phyloP scores from a whole-genome alignment of 768 basidiomycete species.

The Panaeolus papilionaceus region DNA sequence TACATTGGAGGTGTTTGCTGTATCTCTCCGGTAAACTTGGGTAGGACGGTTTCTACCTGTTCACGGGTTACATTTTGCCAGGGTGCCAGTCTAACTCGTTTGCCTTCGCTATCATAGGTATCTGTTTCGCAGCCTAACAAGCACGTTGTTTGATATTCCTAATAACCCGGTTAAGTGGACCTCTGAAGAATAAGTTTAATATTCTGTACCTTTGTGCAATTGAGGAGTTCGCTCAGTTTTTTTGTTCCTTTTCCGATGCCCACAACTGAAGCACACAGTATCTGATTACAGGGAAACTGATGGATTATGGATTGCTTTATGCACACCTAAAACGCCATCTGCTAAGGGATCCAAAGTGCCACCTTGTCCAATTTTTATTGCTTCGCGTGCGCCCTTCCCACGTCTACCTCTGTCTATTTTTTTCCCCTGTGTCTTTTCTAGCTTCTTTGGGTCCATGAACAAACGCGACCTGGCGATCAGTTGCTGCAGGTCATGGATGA shows the following conservation, averaged over 20 bases:
- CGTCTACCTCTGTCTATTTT: slow-evolving; percentile 47
- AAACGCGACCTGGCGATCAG: slow-evolving; percentile 79
- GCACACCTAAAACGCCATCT: slow-evolving; percentile 89
- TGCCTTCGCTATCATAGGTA: slow-evolving; percentile 91
- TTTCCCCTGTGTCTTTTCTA: slow-evolving; percentile 57
- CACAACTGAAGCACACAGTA: slow-evolving; percentile 60
- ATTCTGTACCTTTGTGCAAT: slow-evolving; percentile 81
- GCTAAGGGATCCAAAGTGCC: slow-evolving; percentile 97
- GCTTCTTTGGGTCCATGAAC: slow-evolving; percentile 71
- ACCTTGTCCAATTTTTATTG: slow-evolving; percentile 88
- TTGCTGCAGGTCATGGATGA: slow-evolving; percentile 85
- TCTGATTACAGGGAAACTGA: slow-evolving; percentile 10
- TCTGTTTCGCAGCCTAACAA: slow-evolving; percentile 95
- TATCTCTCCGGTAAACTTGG: slow-evolving; percentile 85
- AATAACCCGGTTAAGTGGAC: not conserved
- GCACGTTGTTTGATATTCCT: slow-evolving; percentile 94
- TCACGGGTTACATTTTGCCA: slow-evolving; percentile 88
- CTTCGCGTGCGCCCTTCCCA: slow-evolving; percentile 50
- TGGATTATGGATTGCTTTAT: slow-evolving; percentile 1
- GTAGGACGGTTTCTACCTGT: slow-evolving; percentile 70
- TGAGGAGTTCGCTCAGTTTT: slow-evolving; percentile 79
- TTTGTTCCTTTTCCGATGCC: slow-evolving; percentile 93
- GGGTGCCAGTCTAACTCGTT: slow-evolving; percentile 74
- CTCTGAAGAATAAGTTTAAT: not conserved
- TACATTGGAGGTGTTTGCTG: slow-evolving; percentile 93